Evolutionary conservation across 495 filamentous ascomycete species (phyloP).

Genomic region (Daldinia childiae): DNA sequence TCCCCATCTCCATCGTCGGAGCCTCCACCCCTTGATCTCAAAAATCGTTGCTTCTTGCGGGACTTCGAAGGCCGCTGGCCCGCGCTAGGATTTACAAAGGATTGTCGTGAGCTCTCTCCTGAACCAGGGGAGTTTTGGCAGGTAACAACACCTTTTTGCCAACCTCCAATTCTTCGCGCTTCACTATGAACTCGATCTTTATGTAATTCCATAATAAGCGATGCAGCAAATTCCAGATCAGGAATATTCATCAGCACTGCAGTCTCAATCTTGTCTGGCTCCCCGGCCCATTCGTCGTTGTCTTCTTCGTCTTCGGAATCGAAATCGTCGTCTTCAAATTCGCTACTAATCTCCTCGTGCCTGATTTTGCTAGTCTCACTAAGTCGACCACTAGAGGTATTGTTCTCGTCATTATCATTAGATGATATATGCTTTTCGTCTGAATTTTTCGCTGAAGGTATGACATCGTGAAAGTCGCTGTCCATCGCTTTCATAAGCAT

Average conservation of each 20-base stretch:
- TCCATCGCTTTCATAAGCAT: not conserved
- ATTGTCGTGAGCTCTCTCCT: not conserved
- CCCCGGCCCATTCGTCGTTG: constrained; percentile 20
- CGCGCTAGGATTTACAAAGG: not conserved
- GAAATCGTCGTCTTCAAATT: constrained; percentile 21
- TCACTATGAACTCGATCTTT: constrained; percentile 18
- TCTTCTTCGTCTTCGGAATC: constrained; percentile 23
- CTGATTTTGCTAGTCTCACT: not conserved
- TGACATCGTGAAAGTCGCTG: not conserved
- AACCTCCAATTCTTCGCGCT: constrained; percentile 24
- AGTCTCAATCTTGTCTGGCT: constrained; percentile 24
- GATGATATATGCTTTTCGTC: not conserved
- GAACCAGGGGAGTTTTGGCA: constrained; percentile 11
- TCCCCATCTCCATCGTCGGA: constrained; percentile 26
- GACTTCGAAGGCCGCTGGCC: constrained; percentile 1
- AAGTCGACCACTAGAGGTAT: not conserved
- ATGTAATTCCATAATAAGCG: constrained; percentile 26
- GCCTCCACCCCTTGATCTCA: not conserved
- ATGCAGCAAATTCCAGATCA: constrained; percentile 20
- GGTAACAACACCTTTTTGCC: constrained; percentile 20
- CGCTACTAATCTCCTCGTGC: constrained; percentile 1
- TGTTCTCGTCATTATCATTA: not conserved
- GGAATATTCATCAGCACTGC: constrained; percentile 10
- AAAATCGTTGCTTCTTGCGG: constrained; percentile 9
- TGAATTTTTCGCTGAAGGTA: not conserved